phyloP scores from a whole-genome alignment of 1,139 yeast genomes.

The Hansenula sp. region DNA sequence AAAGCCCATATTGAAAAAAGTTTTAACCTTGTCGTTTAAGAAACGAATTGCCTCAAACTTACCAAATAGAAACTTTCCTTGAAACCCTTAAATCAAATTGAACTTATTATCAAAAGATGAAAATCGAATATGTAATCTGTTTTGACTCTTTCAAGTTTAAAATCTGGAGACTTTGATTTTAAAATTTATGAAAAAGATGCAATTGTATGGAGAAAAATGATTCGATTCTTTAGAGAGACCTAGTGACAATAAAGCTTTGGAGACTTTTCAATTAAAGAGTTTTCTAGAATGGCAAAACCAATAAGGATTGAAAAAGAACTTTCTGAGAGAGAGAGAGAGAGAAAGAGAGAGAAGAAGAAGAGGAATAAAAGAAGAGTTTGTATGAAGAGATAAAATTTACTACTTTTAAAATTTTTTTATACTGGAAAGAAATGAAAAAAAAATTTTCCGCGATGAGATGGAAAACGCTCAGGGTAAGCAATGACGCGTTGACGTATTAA shows the following conservation, averaged over 20 bases:
- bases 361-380: conserved; percentile 9
- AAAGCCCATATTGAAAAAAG: neutral
- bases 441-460: conserved; percentile 1
- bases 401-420: conserved; percentile 5
- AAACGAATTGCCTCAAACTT: neutral
- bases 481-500: neutral
- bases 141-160: neutral
- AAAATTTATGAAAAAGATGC: neutral
- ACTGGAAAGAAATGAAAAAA: conserved; percentile 7
- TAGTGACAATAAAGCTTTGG: neutral
- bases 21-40: neutral
- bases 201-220: neutral
- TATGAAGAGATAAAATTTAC: neutral
- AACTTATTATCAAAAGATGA: neutral
- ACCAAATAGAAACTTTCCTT: conserved; percentile 1
- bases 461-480: neutral
- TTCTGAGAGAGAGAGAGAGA: conserved; percentile 25
- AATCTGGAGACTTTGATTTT: conserved; percentile 9
- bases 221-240: neutral
- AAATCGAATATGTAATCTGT: neutral
- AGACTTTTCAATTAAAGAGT: conserved; percentile 8
- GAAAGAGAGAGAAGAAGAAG: conserved; percentile 18
- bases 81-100: conserved; percentile 2
- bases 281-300: conserved; percentile 6
- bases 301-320: conserved; percentile 21